phyloP scores from a whole-genome alignment of 176 grass and related monocot genomes.

The Chloris gayana region DNA sequence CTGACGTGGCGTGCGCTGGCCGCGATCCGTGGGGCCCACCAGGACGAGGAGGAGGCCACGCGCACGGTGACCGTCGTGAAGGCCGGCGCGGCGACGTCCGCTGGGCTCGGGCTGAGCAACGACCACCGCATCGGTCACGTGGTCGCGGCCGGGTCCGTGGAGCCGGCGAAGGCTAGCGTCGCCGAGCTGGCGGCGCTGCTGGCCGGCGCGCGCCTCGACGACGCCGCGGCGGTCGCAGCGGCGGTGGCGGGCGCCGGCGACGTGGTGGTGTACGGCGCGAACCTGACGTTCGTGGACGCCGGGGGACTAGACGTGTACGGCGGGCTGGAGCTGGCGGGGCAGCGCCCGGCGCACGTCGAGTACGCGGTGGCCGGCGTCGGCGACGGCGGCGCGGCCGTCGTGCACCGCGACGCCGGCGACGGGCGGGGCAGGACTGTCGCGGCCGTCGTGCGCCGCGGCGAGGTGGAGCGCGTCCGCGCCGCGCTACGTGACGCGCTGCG shows the following conservation, averaged over 20 bases:
- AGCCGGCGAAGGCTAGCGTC: too few species aligned
- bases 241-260: constrained; percentile 29
- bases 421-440: constrained; percentile 9
- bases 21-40: constrained; percentile 17
- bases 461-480: neutral
- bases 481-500: neutral
- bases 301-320: constrained; percentile 43
- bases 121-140: constrained; percentile 39
- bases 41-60: constrained; percentile 24
- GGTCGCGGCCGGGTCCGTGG: constrained; percentile 18
- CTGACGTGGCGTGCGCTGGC: constrained; percentile 53
- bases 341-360: constrained; percentile 49
- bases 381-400: constrained; percentile 51
- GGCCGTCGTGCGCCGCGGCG: constrained; percentile 1
- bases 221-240: constrained; percentile 26
- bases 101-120: constrained; percentile 13
- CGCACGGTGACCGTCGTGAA: constrained; percentile 52
- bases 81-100: neutral
- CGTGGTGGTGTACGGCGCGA: constrained; percentile 56
- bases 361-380: constrained; percentile 50
- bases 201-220: constrained; percentile 11
- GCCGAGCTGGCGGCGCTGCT: too few species aligned
- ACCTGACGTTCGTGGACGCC: constrained; percentile 67
- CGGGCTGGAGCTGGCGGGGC: constrained; percentile 41
- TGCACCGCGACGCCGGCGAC: constrained; percentile 39